These are phyloP conservation scores for Kodamaea hsintzibuensis DNA, from an alignment of 805 yeast genomes.

Conservation along the genomic window DNA sequence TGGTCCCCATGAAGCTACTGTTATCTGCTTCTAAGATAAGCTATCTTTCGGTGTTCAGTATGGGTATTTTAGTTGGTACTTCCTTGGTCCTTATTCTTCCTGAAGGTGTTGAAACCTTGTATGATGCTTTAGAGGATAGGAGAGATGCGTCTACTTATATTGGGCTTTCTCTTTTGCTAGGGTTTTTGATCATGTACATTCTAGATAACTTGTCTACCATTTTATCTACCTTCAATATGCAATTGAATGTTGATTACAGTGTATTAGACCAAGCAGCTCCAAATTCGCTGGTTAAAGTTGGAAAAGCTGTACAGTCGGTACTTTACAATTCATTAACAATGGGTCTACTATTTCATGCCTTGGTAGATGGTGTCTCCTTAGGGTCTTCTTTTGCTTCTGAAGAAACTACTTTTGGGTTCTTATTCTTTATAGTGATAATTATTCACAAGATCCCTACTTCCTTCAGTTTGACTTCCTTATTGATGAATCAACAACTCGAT, in stretches of 20 bases:
- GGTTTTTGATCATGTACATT: conserved; percentile 54
- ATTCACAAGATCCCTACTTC: conserved; percentile 77
- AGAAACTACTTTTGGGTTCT: conserved; percentile 35
- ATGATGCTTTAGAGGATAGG: conserved; percentile 19
- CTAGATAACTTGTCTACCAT: conserved; percentile 40
- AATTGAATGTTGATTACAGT: background rate
- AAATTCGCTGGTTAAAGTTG: conserved; percentile 13
- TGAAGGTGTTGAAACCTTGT: conserved; percentile 57
- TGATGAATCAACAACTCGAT: conserved; percentile 41
- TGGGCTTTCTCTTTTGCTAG: conserved; percentile 52
- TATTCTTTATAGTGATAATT: conserved; percentile 61
- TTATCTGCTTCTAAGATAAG: conserved; percentile 31
- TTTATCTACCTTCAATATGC: conserved; percentile 6
- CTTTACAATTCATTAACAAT: conserved; percentile 50
- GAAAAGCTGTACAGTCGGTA: conserved; percentile 23
- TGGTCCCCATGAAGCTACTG: conserved; percentile 27
- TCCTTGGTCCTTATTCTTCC: conserved; percentile 61
- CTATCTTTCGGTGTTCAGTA: conserved; percentile 50
- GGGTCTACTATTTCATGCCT: conserved; percentile 65
- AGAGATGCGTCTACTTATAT: conserved; percentile 24
- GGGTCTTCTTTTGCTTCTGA: conserved; percentile 56
- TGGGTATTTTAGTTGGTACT: conserved; percentile 63
- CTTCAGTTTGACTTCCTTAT: conserved; percentile 61
- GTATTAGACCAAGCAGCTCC: conserved; percentile 8
- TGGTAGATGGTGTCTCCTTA: conserved; percentile 72